Evolutionary conservation across 1,139 yeast species (phyloP).

Genomic region (Geotrichum restrictum): DNA sequence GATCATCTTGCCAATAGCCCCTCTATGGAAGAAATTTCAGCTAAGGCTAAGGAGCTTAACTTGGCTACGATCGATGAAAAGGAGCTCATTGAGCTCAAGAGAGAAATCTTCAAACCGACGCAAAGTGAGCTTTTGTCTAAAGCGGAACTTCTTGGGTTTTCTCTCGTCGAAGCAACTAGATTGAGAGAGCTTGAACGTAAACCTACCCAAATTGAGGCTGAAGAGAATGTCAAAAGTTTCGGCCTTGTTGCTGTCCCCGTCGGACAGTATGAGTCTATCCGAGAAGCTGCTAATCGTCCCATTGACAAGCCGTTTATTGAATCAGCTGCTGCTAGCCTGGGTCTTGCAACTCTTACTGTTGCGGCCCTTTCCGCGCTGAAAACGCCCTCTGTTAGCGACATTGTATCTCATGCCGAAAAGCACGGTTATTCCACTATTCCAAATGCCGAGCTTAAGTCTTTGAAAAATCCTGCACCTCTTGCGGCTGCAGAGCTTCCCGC

Average conservation of each 20-base stretch:
- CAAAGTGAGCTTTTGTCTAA: conserved; percentile 37
- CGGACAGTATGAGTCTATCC: conserved; percentile 30
- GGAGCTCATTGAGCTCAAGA: conserved; percentile 22
- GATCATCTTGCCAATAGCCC: conserved; percentile 31
- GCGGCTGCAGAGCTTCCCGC: conserved; percentile 24
- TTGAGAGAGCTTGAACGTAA: conserved; percentile 25
- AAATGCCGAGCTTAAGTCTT: conserved; percentile 22
- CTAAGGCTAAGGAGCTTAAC: conserved; percentile 15
- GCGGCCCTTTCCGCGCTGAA: conserved; percentile 32
- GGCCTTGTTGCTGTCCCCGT: conserved; percentile 21
- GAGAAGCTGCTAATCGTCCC: conserved; percentile 34
- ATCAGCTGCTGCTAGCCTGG: conserved; percentile 38
- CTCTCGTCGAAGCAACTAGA: conserved; percentile 2
- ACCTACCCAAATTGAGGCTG: conserved; percentile 20
- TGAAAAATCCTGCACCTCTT: conserved; percentile 27
- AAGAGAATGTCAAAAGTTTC: conserved; percentile 14
- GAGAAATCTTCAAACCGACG: conserved; percentile 28
- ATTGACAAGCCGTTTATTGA: conserved; percentile 31
- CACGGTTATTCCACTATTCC: conserved; percentile 28
- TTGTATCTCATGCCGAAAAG: conserved; percentile 37
- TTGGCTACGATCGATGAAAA: conserved; percentile 9
- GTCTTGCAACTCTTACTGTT: conserved; percentile 39
- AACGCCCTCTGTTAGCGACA: conserved; percentile 25
- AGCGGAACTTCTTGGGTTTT: conserved; percentile 41
- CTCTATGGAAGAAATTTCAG: conserved; percentile 28